Base-by-base conservation (phyloP, 2,329 filamentous ascomycete species). In the Xylariaceae sp. region DNA sequence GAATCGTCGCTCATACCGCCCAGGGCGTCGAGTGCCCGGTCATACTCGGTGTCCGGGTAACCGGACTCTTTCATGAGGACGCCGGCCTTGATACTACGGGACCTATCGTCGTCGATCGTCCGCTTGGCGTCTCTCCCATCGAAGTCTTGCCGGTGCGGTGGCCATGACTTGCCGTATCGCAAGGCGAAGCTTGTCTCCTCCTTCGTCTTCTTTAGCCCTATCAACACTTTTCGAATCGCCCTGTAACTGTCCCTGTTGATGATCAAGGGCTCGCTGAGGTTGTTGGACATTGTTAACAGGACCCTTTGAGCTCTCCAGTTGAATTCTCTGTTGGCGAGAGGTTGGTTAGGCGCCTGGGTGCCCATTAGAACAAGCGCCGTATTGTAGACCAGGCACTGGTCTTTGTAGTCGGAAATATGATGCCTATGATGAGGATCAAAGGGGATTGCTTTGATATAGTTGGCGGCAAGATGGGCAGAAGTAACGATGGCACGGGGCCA, bases 111-210 rank as follows among this genome's bases (percentile, higher is more conserved):
- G 31, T 74, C 67, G 1, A 61, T 62, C 4, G 66, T 64, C 35
- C 68, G 65, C 35, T 61, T 65, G 47, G 78, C 77, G 52, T 83
- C 78, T 44, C 76, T 71, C 1, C 77, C 78, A 50, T 82, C 73
- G 41, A 72, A 68, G 9, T 71, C 66, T 26, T 67, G 63, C 38
- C 75, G 61, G 57, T 78, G 81, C 0, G 78, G 78, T 8, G 78
- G 78, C 78, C 78, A 82, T 2, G 67, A 68, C 34, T 69, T 64
- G 2, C 64, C 61, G 39, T 76, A 67, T 18, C 74, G 69, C 14
- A 59, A 48, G 2, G 71, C 67, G 21, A 68, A 69, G 23, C 65
- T 67, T 11, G 57, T 60, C 55, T 83, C 78, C 4, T 59, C 60
- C 5, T 60, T 53, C 7, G 70, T 73, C 51, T 78, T 81, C 30